Percentiles rank a stretch among this genome's conserved stretches.
Conservation (phyloP, 2,329 filamentous ascomycete species). For the Arthrobotrys entomopaga region DNA sequence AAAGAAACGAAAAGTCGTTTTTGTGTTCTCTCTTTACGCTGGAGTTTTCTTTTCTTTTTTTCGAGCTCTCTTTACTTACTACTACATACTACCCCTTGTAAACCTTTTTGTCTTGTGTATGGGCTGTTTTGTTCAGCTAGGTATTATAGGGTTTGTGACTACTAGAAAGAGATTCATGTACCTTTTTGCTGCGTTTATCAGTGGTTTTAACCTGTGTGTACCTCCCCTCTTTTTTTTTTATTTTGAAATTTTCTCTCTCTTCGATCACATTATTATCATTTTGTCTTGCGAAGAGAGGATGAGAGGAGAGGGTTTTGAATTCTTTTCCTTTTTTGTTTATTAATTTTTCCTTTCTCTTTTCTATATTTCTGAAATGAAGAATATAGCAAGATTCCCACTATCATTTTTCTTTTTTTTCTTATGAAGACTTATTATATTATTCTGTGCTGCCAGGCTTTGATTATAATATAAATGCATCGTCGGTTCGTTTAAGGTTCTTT, state of each 20-base stretch:
- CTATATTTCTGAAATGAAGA: neutral
- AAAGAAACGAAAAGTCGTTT: neutral
- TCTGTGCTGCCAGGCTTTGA: too few species aligned
- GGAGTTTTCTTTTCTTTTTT: neutral
- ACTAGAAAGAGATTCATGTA: slow-evolving; percentile 28
- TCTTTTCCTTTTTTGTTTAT: slow-evolving; percentile 3
- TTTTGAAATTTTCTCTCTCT: slow-evolving; percentile 13
- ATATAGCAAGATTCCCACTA: neutral
- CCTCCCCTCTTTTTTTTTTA: neutral
- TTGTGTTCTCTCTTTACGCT: neutral
- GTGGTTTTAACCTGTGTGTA: slow-evolving; percentile 5
- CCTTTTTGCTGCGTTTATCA: slow-evolving; percentile 1
- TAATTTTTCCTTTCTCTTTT: neutral
- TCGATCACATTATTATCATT: neutral
- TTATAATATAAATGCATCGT: too few species aligned
- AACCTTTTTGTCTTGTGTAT: slow-evolving; percentile 20
- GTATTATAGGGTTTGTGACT: slow-evolving; percentile 38
- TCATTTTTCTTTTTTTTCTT: neutral
- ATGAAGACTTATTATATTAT: neutral
- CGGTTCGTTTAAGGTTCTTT: too few species aligned
- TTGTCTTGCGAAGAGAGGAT: slow-evolving; percentile 8
- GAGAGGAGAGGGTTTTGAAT: neutral
- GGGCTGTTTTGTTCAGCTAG: slow-evolving; percentile 17
- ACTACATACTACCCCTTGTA: slow-evolving; percentile 9
- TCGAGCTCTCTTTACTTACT: neutral